phyloP scores from a whole-genome alignment of 345 rosid species.

The Excoecaria agallocha region DNA sequence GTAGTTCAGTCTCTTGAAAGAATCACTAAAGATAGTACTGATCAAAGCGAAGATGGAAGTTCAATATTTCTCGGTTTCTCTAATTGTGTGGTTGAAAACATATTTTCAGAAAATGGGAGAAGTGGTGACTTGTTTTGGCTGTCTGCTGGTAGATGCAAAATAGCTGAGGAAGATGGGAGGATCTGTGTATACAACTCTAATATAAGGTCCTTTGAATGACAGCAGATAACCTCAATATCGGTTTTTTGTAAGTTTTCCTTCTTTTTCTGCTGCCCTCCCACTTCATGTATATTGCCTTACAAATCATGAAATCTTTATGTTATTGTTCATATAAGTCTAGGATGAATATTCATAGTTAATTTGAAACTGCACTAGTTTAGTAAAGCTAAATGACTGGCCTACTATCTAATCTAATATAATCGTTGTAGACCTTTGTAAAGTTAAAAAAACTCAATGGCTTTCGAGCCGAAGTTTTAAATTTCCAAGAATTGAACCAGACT shows the following conservation, averaged over 20 bases:
- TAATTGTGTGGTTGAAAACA: background rate
- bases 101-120: background rate
- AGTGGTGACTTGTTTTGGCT: background rate
- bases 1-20: background rate
- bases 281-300: background rate
- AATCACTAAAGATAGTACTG: background rate
- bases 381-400: background rate
- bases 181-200: background rate
- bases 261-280: background rate
- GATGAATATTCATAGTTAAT: background rate
- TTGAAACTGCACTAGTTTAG: background rate
- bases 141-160: background rate
- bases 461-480: too few species aligned
- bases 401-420: background rate
- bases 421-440: background rate
- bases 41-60: background rate
- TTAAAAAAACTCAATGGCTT: background rate
- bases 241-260: background rate
- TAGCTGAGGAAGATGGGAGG: background rate
- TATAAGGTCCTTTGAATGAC: background rate
- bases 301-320: background rate
- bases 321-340: background rate
- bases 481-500: too few species aligned
- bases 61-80: background rate
- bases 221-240: background rate